A percentile compares a stretch with the other conserved stretches of the same genome.
These are phyloP conservation scores for Aspergillus pseudoviridinutans DNA, from an alignment of 2,329 filamentous ascomycete genomes.

Conservation along the genomic window DNA sequence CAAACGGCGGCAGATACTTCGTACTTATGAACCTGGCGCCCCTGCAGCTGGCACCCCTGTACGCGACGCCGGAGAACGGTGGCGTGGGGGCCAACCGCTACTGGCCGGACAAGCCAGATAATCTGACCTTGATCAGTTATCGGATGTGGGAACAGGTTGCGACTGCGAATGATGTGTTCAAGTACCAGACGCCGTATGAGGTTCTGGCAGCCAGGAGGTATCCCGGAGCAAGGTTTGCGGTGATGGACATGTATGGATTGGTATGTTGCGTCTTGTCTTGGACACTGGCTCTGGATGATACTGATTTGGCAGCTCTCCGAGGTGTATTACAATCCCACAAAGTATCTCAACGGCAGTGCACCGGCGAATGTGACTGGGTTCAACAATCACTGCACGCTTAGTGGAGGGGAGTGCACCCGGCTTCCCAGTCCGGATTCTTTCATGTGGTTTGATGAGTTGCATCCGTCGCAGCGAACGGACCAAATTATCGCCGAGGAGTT, in stretches of 20 bases:
- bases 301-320: slow-evolving; percentile 38
- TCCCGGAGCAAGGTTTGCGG: slow-evolving; percentile 56
- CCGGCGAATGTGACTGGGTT: slow-evolving; percentile 61
- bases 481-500: slow-evolving; percentile 56
- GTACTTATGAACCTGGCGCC: slow-evolving; percentile 68
- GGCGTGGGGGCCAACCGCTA: slow-evolving; percentile 44
- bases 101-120: slow-evolving; percentile 47
- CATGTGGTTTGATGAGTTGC: slow-evolving; percentile 71
- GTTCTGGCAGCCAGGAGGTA: slow-evolving; percentile 41
- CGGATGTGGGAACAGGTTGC: slow-evolving; percentile 52
- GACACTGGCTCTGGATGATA: neutral
- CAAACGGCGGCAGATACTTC: slow-evolving; percentile 64
- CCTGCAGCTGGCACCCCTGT: slow-evolving; percentile 64
- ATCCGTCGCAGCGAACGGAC: slow-evolving; percentile 64
- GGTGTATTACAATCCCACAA: slow-evolving; percentile 57
- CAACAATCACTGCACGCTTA: slow-evolving; percentile 52
- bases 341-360: slow-evolving; percentile 59
- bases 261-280: slow-evolving; percentile 27
- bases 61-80: slow-evolving; percentile 50
- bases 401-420: slow-evolving; percentile 39
- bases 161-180: slow-evolving; percentile 49
- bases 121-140: slow-evolving; percentile 48
- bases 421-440: slow-evolving; percentile 54
- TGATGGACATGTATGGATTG: slow-evolving; percentile 65
- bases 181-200: slow-evolving; percentile 50